A percentile compares a stretch with the other conserved stretches of the same genome.
These are phyloP conservation scores for Aspergillus conjunctus DNA, from an alignment of 495 filamentous ascomycete species.

Conservation along the genomic window DNA sequence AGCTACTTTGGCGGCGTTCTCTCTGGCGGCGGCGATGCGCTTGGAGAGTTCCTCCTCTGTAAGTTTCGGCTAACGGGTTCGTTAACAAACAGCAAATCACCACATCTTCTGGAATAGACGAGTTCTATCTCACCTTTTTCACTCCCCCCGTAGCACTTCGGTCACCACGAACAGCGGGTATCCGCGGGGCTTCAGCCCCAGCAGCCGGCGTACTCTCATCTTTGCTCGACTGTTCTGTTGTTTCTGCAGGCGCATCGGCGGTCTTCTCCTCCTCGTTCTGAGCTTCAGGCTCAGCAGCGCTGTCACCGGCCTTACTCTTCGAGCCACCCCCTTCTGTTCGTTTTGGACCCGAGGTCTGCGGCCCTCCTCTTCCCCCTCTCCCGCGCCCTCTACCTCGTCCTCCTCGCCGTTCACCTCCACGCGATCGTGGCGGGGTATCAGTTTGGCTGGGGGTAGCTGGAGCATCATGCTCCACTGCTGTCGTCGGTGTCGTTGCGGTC, in stretches of 20 bases:
- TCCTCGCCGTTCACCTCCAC: slow-evolving; percentile 41
- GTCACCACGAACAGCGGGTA: slow-evolving; percentile 66
- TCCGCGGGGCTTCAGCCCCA: slow-evolving; percentile 36
- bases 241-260: slow-evolving; percentile 23
- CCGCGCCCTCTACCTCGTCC: slow-evolving; percentile 30
- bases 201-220: slow-evolving; percentile 23
- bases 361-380: slow-evolving; percentile 16
- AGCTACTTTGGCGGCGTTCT: slow-evolving; percentile 58
- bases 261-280: slow-evolving; percentile 19
- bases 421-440: slow-evolving; percentile 35
- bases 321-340: slow-evolving; percentile 26
- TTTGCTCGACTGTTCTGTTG: slow-evolving; percentile 27
- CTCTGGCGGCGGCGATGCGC: slow-evolving; percentile 59
- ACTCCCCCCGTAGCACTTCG: slow-evolving; percentile 68
- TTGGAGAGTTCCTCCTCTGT: slow-evolving; percentile 68
- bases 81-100: slow-evolving; percentile 19
- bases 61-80: slow-evolving; percentile 55
- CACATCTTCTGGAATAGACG: background rate
- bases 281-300: slow-evolving; percentile 21
- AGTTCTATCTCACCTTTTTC: slow-evolving; percentile 42
- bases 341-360: slow-evolving; percentile 35
- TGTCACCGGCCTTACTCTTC: slow-evolving; percentile 25
- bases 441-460: slow-evolving; percentile 10
- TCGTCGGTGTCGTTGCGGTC: slow-evolving; percentile 13
- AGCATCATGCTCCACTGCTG: slow-evolving; percentile 24